Conservation (phyloP, 768 basidiomycete genomes). For the Lyophyllum decastes region DNA sequence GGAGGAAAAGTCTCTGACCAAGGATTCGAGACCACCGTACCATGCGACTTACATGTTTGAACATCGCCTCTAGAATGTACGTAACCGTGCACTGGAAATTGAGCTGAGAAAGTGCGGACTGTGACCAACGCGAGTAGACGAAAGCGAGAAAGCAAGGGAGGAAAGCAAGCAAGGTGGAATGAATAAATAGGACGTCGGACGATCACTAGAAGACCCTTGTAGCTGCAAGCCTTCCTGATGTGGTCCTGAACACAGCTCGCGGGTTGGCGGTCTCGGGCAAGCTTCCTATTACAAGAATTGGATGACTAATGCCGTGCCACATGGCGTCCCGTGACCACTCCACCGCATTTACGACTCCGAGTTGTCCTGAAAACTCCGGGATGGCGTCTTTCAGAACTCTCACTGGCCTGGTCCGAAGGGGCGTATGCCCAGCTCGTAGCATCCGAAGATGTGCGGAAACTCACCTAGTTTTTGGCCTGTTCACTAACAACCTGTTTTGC, state of each 20-base stretch:
- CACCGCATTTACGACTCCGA: background rate
- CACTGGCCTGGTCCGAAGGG: conserved; percentile 9
- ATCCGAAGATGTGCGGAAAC: conserved; percentile 15
- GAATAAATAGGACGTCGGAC: conserved; percentile 14
- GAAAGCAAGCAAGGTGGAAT: conserved; percentile 4
- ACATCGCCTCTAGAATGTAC: conserved; percentile 16
- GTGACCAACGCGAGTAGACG: background rate
- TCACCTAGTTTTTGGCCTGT: background rate
- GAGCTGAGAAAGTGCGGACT: background rate
- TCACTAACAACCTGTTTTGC: conserved; percentile 4
- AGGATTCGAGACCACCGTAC: conserved; percentile 42
- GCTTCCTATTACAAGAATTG: conserved; percentile 2
- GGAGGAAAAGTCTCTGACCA: conserved; percentile 59
- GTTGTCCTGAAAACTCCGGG: conserved; percentile 9
- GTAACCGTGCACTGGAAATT: background rate
- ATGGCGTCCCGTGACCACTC: conserved; percentile 13
- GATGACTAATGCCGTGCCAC: conserved; percentile 14
- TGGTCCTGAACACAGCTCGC: background rate
- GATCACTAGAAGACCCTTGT: background rate
- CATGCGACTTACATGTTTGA: conserved; percentile 18
- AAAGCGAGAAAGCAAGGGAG: background rate
- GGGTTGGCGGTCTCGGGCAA: background rate
- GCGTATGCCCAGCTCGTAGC: conserved; percentile 1
- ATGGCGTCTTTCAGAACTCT: conserved; percentile 22
- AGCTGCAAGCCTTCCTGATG: background rate